Base-by-base conservation (phyloP, 768 basidiomycete species). In the Panus rudis region DNA sequence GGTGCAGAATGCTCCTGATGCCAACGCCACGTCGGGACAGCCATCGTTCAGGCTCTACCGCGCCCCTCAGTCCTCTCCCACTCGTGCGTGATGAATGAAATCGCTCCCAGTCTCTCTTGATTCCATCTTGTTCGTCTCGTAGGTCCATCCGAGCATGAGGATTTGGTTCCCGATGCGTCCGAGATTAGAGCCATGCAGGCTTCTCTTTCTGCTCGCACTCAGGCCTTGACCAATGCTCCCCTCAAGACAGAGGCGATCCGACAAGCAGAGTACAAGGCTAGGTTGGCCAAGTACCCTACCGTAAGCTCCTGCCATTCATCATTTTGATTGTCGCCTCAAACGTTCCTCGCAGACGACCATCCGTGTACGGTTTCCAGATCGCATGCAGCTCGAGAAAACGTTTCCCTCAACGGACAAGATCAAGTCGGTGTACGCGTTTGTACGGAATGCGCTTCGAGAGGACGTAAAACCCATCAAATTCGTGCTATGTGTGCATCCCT, bases 371-470 rank as follows among this genome's bases (percentile, higher is more conserved):
- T 94, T 93, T 63, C 67, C 79, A 17, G 88, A 93, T 61, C 75
- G 84, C 37, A 87, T 80, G 2, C 81, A 84, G 56, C 70, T 94
- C 12, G 91, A 94, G 64, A 81, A 78, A 52, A 63, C 64, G 0
- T 92, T 93, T 55, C 71, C 79, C 3, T 92, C 91, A 5, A 75
- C 74, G 3, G 77, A 80, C 62, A 92, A 85, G 60, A 89, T 94
- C 39, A 75, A 76, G 39, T 70, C 82, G 2, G 77, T 94, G 7
- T 93, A 94, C 58, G 86, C 84, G 8, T 92, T 92, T 50, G 88
- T 92, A 41, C 75, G 83, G 25, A 64, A 69, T 24, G 75, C 77
- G 17, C 66, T 94, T 25, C 66, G 77, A 32, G 84, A 87, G 43
- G 86, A 90, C 48, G 77, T 81, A 34, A 79, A 86, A 58, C 72